Evolutionary conservation across 768 basidiomycete species (phyloP), one percentile per base, ranked within the genome.

Genomic region (Coprinopsis cinerea): DNA sequence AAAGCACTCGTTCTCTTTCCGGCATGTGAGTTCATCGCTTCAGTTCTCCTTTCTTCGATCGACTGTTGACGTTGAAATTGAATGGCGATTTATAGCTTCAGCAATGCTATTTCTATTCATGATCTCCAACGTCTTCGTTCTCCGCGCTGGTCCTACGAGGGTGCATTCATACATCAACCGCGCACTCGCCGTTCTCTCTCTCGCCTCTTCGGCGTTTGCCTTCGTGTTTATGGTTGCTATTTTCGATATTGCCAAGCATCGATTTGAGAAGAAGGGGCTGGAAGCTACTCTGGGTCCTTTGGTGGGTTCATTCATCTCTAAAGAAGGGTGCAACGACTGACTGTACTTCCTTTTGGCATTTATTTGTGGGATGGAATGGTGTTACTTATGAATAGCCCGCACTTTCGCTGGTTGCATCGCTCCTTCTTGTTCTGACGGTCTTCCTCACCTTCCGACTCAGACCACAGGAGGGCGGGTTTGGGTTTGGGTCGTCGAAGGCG

Each of bases 221-320:
- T 69, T 71, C 48, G 47, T 68, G n/a, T 70, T 70, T 46, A 66
- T 64, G 64, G 63, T 69, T n/a, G 63, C 64, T 1, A 67, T 67
- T 24, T 68, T 63, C 58, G 61, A 53, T 44, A 55, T 59, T 18
- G 68, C 68, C n/a, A 66, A 61, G 32, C 45, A 57, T 4, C 59
- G 64, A 28, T 70, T 71, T 51, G 59, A 61, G 48, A 58, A 51
- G 39, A 59, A 57, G 17, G 70, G 69, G 6, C 67, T 64, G 50
- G 52, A 53, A n/a, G 66, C 69, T 7, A 54, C 49, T 7, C 67
- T 62, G 54, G 70, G 71, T 22, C 66, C 67, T 44, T 45, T 70
- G 64, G 71, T 72, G 35, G 43, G 68, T 61, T 17, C 18, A 23
- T 25, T 9, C 18, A 6, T 39, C 10, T 17, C 36, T 39, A 15